Conservation (phyloP, 306 rosid genomes). For the Senna tora region DNA sequence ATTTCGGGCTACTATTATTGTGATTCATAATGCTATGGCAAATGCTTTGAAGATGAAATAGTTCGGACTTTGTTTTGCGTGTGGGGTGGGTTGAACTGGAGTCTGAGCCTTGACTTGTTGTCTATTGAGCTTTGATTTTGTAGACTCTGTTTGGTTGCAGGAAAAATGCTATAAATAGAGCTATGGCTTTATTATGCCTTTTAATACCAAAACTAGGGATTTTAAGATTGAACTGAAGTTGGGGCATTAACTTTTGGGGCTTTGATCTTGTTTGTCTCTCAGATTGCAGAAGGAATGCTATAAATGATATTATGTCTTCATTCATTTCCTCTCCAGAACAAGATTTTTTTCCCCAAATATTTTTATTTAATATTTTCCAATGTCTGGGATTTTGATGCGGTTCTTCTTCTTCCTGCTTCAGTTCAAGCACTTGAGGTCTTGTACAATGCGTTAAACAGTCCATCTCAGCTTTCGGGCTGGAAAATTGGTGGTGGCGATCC, state of each 20-base stretch:
- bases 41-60: constrained; percentile 20
- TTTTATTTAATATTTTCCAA: too few relatives aligned
- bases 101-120: constrained; percentile 32
- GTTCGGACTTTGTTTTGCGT: constrained; percentile 45
- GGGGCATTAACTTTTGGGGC: constrained; percentile 37
- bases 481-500: constrained; percentile 83
- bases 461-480: constrained; percentile 84
- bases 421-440: constrained; percentile 90
- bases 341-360: background rate
- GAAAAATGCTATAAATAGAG: constrained; percentile 35
- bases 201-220: constrained; percentile 13
- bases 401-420: constrained; percentile 45
- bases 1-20: background rate
- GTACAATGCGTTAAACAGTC: constrained; percentile 75
- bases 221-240: constrained; percentile 33
- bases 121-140: constrained; percentile 19
- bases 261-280: constrained; percentile 27
- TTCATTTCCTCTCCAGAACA: constrained; percentile 19
- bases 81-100: constrained; percentile 13
- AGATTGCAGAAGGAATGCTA: constrained; percentile 38
- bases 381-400: constrained; percentile 12
- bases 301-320: constrained; percentile 26
- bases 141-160: constrained; percentile 29
- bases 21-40: constrained; percentile 13
- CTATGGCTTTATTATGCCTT: constrained; percentile 18